Percentiles rank a stretch among this genome's conserved stretches.
phyloP scores from a whole-genome alignment of 352 stramenopile species.

The Globisporangium solare region DNA sequence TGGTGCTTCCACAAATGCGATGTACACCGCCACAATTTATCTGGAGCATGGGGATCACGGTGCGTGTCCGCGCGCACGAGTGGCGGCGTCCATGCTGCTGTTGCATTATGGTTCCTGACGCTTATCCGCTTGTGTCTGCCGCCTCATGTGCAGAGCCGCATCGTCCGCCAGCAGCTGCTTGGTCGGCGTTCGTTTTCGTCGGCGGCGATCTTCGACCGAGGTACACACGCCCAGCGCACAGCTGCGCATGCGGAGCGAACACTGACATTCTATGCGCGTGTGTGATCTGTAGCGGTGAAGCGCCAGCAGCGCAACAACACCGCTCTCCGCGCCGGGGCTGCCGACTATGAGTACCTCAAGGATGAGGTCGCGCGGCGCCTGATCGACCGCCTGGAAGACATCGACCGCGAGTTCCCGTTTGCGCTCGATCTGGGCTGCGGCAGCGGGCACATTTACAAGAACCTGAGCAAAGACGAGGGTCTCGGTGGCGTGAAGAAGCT shows the following conservation, averaged over 20 bases:
- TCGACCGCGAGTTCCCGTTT: conserved; percentile 77
- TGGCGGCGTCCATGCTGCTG: not conserved
- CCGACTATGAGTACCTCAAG: conserved; percentile 85
- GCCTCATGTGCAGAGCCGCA: conserved; percentile 21
- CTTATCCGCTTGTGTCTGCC: not conserved
- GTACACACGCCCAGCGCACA: conserved; percentile 14
- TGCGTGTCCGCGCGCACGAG: conserved; percentile 1
- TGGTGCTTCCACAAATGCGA: not conserved
- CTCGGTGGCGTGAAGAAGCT: conserved; percentile 74
- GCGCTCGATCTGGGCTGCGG: conserved; percentile 76
- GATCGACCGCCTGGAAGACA: conserved; percentile 80
- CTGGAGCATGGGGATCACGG: conserved; percentile 14
- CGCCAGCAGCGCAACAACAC: conserved; percentile 80
- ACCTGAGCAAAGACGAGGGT: conserved; percentile 60
- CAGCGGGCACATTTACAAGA: conserved; percentile 83
- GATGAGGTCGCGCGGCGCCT: conserved; percentile 81
- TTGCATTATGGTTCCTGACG: too few relatives aligned
- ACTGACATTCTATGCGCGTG: not conserved
- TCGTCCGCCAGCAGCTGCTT: conserved; percentile 18
- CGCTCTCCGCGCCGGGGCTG: conserved; percentile 41
- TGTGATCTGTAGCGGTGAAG: conserved; percentile 46
- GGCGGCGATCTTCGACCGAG: conserved; percentile 55
- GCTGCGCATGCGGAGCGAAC: not conserved
- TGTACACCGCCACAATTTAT: not conserved
- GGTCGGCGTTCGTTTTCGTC: conserved; percentile 40